A percentile compares a stretch with the other conserved stretches of the same genome.
Evolutionary conservation across 208 protist species (phyloP).

Genomic region (Leptomonas pyrrhocoris): DNA sequence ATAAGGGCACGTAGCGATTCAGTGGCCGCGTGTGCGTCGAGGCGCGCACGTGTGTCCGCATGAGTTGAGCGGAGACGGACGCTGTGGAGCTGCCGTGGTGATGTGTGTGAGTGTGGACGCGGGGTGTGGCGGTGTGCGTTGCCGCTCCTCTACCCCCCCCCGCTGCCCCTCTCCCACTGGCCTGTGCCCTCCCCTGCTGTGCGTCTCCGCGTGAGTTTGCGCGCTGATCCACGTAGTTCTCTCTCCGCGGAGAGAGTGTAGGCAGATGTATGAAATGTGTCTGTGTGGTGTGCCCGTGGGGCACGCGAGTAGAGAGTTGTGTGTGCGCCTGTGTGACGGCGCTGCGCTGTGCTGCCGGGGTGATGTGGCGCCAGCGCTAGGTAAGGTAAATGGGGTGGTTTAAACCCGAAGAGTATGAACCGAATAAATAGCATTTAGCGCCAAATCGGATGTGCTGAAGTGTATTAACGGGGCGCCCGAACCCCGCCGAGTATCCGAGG

Average conservation of each 20-base stretch:
- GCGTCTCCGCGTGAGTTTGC: constrained; percentile 7
- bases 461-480: no score
- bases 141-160: neutral
- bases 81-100: neutral
- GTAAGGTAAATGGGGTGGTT: neutral
- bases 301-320: neutral
- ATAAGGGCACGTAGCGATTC: neutral
- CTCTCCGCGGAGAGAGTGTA: neutral
- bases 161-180: neutral
- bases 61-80: constrained; percentile 1
- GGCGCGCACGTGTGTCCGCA: constrained; percentile 3
- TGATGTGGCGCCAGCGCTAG: neutral
- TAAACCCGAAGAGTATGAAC: neutral
- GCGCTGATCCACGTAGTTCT: constrained; percentile 1
- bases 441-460: neutral
- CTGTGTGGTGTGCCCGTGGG: constrained; percentile 12
- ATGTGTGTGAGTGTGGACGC: no score
- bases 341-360: neutral
- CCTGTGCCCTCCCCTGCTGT: neutral
- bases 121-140: neutral
- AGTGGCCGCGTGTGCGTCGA: constrained; percentile 1
- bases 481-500: no score
- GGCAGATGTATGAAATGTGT: constrained; percentile 1
- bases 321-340: no score
- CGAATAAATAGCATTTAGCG: neutral